Conservation (phyloP, 176 grass and related monocot genomes). For the Avena sativa region DNA sequence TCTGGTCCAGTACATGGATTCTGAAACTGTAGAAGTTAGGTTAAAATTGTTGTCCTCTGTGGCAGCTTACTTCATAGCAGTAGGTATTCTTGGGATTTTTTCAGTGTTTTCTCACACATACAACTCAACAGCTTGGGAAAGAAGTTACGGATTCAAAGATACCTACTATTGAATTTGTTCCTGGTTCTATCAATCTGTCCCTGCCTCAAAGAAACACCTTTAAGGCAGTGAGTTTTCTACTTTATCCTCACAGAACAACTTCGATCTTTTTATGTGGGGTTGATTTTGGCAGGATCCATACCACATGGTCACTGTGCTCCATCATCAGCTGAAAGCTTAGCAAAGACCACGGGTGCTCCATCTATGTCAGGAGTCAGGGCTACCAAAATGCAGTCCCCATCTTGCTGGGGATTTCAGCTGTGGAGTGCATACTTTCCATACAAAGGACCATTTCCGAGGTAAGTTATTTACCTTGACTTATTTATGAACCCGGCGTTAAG, state of each 20-base stretch:
- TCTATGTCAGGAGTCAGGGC: conserved; percentile 6
- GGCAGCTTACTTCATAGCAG: not conserved
- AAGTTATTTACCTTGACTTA: conserved; percentile 25
- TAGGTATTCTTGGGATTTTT: not conserved
- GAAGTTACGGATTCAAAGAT: conserved; percentile 10
- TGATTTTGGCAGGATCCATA: conserved; percentile 52
- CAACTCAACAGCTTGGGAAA: conserved; percentile 36
- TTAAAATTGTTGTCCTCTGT: conserved; percentile 27
- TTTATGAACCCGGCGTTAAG: not conserved
- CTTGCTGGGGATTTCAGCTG: conserved; percentile 14
- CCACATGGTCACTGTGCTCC: conserved; percentile 39
- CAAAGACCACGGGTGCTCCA: conserved; percentile 31
- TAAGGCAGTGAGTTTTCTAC: not conserved
- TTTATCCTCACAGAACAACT: conserved; percentile 25
- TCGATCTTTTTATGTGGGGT: conserved; percentile 7
- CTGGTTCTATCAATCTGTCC: conserved; percentile 38
- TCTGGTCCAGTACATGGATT: conserved; percentile 48
- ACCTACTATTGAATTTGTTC: conserved; percentile 5
- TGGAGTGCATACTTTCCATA: conserved; percentile 35
- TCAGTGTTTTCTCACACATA: conserved; percentile 10
- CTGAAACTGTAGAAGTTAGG: conserved; percentile 29
- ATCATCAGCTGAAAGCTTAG: conserved; percentile 44
- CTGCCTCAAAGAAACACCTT: conserved; percentile 6
- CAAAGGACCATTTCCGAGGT: conserved; percentile 44
- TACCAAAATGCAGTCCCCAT: conserved; percentile 36